Evolutionary conservation across 2,329 filamentous ascomycete genomes (phyloP).

Genomic region (Aspergillus awamori): DNA sequence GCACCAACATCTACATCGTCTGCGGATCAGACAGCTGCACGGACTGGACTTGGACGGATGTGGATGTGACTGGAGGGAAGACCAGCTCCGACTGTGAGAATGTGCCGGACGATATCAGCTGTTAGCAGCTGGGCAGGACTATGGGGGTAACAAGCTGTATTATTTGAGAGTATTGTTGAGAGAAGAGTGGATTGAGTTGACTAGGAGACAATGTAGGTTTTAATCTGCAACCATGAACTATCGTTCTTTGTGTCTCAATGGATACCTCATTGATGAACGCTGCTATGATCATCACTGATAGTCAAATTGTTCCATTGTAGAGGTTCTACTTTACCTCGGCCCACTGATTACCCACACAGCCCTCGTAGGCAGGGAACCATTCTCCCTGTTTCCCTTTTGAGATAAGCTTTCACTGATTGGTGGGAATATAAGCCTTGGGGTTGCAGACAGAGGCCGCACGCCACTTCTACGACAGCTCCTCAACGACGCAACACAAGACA

Average conservation of each 20-base stretch:
- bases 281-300: neutral
- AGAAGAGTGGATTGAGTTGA: too few species aligned
- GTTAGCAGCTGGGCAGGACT: slow-evolving; percentile 23
- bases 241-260: too few species aligned
- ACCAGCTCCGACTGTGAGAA: slow-evolving; percentile 47
- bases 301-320: neutral
- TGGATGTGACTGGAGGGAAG: slow-evolving; percentile 57
- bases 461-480: neutral
- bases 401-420: neutral
- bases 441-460: neutral
- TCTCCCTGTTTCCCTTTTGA: neutral
- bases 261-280: neutral
- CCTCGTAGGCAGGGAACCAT: neutral
- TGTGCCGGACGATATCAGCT: slow-evolving; percentile 42
- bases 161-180: too few species aligned
- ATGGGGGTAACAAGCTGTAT: neutral
- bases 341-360: neutral
- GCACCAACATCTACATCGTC: slow-evolving; percentile 21
- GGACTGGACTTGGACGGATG: slow-evolving; percentile 57
- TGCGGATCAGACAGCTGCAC: slow-evolving; percentile 56
- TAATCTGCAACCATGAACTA: too few species aligned
- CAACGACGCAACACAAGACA: too few species aligned
- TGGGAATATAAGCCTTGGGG: neutral
- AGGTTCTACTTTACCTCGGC: too few species aligned
- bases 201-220: too few species aligned